Base-by-base conservation (phyloP, 106 monocot genomes). In the Dendrobium officinale region DNA sequence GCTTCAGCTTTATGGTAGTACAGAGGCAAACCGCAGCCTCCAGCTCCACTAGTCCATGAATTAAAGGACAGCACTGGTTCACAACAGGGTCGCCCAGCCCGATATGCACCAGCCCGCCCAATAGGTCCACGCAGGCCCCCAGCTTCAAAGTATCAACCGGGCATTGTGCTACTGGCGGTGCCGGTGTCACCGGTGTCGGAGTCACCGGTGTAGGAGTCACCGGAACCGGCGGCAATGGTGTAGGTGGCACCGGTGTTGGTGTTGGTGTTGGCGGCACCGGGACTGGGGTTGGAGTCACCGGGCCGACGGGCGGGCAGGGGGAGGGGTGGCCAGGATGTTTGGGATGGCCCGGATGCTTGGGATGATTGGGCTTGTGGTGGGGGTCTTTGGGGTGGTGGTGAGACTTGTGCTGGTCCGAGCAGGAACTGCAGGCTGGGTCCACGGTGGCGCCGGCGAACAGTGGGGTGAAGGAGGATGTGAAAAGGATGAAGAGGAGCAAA, bases 21-120 rank as follows among this genome's bases (percentile, higher is more conserved):
- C 92, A 90, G 37, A 90, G 80, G 75, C 92, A 92, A 27, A 90
- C 88, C 0, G 92, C 92, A 4, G 90, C 92, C 76, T 92, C 92
- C 9, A 86, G 29, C 78, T 92, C 90, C 17, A 88, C 88, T 33
- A 92, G 84, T 16, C 92, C 90, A 20, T 78, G 27, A 17, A 92
- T 73, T 77, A 92, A 13, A 19, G 92, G 92, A 81, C 90, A 92
- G 79, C 92, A 92, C 42, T 88, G 45, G 73, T 83, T 90, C 75
- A 51, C 90, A 76, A 82, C 89, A 9, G 88, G 88, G 77, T 90
- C 90, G 2, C 92, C 92, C 17, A 83, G 2, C 73, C 73, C 83
- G 17, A 92, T 56, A 79, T 92, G 90, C 72, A 90, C 86, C 82
- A 92, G 67, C 40, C 92, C 92, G 0, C 92, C 92, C 13, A 92